Conservation (phyloP, 1,139 yeast genomes). For the Candida sanyaensis region DNA sequence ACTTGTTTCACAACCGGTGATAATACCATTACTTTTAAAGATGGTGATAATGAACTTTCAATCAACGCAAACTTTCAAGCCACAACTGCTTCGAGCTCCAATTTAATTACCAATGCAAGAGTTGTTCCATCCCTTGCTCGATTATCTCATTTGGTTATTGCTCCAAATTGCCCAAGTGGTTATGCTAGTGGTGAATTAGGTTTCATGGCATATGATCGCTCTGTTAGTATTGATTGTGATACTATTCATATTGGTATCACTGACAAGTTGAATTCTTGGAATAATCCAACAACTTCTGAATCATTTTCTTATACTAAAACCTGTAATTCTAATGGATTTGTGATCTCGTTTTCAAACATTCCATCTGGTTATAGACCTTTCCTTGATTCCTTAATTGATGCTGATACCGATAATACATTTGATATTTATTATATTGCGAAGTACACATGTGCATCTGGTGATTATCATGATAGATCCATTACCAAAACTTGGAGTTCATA, state of each 20-base stretch:
- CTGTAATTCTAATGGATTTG: conserved; percentile 16
- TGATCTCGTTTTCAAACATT: conserved; percentile 19
- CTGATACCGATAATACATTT: background rate
- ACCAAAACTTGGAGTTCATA: conserved; percentile 12
- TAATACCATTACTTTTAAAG: conserved; percentile 26
- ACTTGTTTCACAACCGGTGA: conserved; percentile 19
- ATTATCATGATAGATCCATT: background rate
- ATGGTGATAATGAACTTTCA: conserved; percentile 16
- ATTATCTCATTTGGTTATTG: conserved; percentile 17
- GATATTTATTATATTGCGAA: background rate
- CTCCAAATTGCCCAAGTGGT: conserved; percentile 25
- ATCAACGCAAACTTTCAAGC: background rate
- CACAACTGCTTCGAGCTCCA: background rate
- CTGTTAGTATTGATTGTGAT: conserved; percentile 54
- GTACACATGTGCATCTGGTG: background rate
- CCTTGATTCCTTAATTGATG: background rate
- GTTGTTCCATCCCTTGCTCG: conserved; percentile 15
- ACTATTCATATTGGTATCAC: conserved; percentile 20
- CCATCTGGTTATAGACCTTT: conserved; percentile 32
- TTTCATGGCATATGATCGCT: conserved; percentile 83
- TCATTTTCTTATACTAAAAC: conserved; percentile 10
- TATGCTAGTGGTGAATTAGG: conserved; percentile 82
- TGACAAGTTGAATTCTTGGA: conserved; percentile 22
- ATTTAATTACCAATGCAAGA: conserved; percentile 5
- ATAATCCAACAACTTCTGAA: conserved; percentile 16